Base-by-base conservation (phyloP, 2,329 filamentous ascomycete species). In the Chaetomiaceae sp. region DNA sequence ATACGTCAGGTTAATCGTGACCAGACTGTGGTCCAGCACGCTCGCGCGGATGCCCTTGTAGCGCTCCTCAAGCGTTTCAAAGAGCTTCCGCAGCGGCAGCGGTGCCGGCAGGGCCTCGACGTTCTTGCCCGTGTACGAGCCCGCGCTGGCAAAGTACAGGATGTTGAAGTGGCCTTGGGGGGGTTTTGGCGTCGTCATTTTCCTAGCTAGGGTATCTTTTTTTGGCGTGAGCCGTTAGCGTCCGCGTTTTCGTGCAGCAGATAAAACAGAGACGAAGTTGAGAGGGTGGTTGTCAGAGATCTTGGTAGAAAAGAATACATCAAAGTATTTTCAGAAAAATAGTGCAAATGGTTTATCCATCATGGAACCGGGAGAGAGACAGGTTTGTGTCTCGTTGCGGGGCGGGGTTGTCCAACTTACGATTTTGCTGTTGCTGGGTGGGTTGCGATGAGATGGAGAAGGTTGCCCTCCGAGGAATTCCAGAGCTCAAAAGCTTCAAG, bases 1-100 rank as follows among this genome's bases (percentile, higher is more conserved):
- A 70, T 95, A 95, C 52, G 88, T 79, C 48, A 92, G 70, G 59
- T 95, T 93, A 63, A 95, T 72, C 20, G 88, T 92, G 56, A 95
- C 78, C 50, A 90, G 76, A 64, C 85, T 89, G 53, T 83, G 87
- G 54, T 76, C 75, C 44, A 95, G 73, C 4, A 95, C 79, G 59
- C 80, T 84, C 42, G 75, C 70, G 57, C 71, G 77, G 45, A 95
- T 87, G 34, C 87, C 87, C 9, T 76, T 73, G 65, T 95, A 87
- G 59, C 71, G 77, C 62, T 77, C 69, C 62, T 95, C 88, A 7
- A 95, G 75, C 55, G 71, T 64, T n/a, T 71, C 68, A 61, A 89
- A 89, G 19, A 95, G 75, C 58, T 79, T 71, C 34, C 70, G 66
- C 23, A 89, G 66, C 2, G 77, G 70, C 31, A 91, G 66, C 31